A percentile compares a stretch with the other conserved stretches of the same genome.
phyloP scores from a whole-genome alignment of 495 filamentous ascomycete genomes.

The Jackrogersella multiformis region DNA sequence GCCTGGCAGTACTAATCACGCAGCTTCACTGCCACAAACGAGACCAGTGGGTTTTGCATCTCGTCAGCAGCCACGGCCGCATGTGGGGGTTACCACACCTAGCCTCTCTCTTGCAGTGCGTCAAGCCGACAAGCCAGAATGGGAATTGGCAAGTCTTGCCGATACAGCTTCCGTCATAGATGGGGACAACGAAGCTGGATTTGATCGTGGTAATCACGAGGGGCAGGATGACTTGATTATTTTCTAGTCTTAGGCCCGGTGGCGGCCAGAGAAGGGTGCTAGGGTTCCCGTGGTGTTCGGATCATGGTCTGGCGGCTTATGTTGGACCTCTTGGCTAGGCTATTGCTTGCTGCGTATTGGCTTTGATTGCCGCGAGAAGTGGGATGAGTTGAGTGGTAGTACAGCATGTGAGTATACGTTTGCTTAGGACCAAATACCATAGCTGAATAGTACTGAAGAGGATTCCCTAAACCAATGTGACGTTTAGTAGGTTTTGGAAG shows the following conservation, averaged over 20 bases:
- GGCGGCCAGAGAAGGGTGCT: not conserved
- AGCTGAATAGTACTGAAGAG: not conserved
- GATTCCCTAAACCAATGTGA: not conserved
- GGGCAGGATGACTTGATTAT: slow-evolving; percentile 12
- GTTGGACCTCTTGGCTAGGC: not conserved
- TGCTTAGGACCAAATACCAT: not conserved
- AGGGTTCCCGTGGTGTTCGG: not conserved
- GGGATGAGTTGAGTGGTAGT: not conserved
- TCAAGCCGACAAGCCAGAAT: slow-evolving; percentile 21
- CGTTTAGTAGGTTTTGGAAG: not conserved
- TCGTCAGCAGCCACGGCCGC: not conserved
- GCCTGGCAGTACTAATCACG: not conserved
- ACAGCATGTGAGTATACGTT: not conserved
- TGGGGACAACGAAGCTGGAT: not conserved
- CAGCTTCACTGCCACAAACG: not conserved
- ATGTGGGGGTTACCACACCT: not conserved
- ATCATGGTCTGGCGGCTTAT: not conserved
- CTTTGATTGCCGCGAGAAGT: not conserved
- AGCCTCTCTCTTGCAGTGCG: not conserved
- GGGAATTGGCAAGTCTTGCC: slow-evolving; percentile 10
- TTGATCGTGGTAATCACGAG: not conserved
- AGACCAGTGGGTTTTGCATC: not conserved
- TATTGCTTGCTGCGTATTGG: slow-evolving; percentile 9
- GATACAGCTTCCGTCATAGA: not conserved
- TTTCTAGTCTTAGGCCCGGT: not conserved